Evolutionary conservation across 176 grass and related monocot species (phyloP).

Genomic region (Bolboschoenus planiculmis): DNA sequence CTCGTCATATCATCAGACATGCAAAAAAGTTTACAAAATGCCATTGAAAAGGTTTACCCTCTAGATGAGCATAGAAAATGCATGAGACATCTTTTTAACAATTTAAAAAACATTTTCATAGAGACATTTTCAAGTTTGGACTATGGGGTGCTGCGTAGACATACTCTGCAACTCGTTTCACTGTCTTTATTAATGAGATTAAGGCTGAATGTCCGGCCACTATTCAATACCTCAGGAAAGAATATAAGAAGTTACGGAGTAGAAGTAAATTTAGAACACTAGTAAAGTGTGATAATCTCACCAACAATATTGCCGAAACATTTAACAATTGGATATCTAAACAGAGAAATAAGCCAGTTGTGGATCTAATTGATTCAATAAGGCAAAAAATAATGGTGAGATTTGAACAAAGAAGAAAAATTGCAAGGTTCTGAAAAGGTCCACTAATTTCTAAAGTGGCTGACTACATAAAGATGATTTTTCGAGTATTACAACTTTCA

Average conservation of each 20-base stretch:
- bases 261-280: too few relatives aligned
- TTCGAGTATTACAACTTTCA: not conserved
- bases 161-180: not conserved
- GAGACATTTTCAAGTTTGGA: not conserved
- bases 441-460: not conserved
- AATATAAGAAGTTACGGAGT: constrained; percentile 1
- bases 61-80: too few relatives aligned
- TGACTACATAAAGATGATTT: not conserved
- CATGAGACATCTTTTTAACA: too few relatives aligned
- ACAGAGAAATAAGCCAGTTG: too few relatives aligned
- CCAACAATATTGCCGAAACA: too few relatives aligned
- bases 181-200: not conserved
- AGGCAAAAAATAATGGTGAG: not conserved
- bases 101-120: not conserved
- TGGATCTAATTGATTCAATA: not conserved
- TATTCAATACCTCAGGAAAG: not conserved
- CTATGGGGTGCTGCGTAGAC: not conserved
- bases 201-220: not conserved
- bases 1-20: too few relatives aligned
- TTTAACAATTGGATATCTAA: too few relatives aligned
- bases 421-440: too few relatives aligned
- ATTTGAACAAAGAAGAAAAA: too few relatives aligned
- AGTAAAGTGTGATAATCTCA: too few relatives aligned
- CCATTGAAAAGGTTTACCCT: too few relatives aligned
- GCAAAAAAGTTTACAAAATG: too few relatives aligned